These are phyloP conservation scores for Mycena venus DNA, from an alignment of 768 basidiomycete species.

Conservation along the genomic window DNA sequence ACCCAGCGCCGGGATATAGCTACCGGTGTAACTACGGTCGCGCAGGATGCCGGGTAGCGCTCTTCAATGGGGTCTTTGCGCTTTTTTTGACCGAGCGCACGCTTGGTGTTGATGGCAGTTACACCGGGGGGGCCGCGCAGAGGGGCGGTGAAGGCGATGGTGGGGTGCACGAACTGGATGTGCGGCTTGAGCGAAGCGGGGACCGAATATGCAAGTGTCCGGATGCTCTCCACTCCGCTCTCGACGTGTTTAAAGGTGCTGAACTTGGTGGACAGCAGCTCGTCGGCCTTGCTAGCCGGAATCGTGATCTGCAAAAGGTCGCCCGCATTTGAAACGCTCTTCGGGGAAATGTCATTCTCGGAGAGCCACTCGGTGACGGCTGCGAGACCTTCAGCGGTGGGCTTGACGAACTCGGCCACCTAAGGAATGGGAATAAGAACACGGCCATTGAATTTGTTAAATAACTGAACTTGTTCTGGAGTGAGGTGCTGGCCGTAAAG, in stretches of 20 bases:
- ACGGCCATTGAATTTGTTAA: not conserved
- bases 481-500: conserved; percentile 52
- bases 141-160: conserved; percentile 17
- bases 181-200: conserved; percentile 57
- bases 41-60: not conserved
- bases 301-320: conserved; percentile 62
- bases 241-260: conserved; percentile 49
- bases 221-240: conserved; percentile 51
- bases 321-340: conserved; percentile 54
- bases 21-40: not conserved
- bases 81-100: not conserved
- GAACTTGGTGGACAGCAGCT: conserved; percentile 62
- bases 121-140: not conserved
- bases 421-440: not conserved
- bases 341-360: conserved; percentile 53
- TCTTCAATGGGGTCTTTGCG: not conserved
- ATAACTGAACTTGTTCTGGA: conserved; percentile 52
- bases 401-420: conserved; percentile 11
- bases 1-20: not conserved
- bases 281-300: conserved; percentile 56
- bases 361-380: conserved; percentile 53
- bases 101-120: not conserved
- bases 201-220: conserved; percentile 62
- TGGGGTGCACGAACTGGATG: conserved; percentile 62
- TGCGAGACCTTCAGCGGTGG: not conserved